Evolutionary conservation across 352 stramenopile species (phyloP), one percentile per base, ranked within the genome.

Genomic region (Phytophthora cactorum): DNA sequence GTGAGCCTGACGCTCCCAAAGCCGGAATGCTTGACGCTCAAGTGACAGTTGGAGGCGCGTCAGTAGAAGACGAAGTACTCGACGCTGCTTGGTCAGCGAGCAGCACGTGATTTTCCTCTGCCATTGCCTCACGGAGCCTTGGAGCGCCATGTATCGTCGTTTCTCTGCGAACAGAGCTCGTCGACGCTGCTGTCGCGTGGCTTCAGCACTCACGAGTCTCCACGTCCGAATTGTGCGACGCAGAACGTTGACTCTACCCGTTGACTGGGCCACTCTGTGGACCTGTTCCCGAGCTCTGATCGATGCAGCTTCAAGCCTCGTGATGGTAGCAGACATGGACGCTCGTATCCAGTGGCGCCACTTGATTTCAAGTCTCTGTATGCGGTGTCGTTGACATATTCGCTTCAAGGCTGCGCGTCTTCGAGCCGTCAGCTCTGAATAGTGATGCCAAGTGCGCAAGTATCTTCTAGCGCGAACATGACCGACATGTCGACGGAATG

Each of bases 61-160:
- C 12, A 74, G 51, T 50, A 66, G 32, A 17, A 31, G 45, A 8
- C 50, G 44, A 12, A 76, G 46, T 27, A 52, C 31, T n/a, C 52
- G 57, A 32, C 15, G 61, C 34, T 74, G 67, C 27, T 63, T 70
- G 34, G 54, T 57, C n/a, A 66, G 36, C 10, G 67, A 49, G 43
- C 12, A 70, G 22, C 50, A 41, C 22, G 29, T 43, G 10, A 71
- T 60, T 11, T 28, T 25, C 39, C 31, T 57, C 34, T 63, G 49
- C 68, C 68, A 76, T 41, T 57, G 58, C 1, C 59, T 64, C 28
- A 72, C 51, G 6, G 63, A 44, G 28, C 17, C 54, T 58, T 70
- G 63, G 11, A 72, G 58, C 6, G 29, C 25, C 32, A 44, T 38
- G 25, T 66, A 72, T 43, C 64, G 58, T 44, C 59, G 68, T 47